A percentile compares a stretch with the other conserved stretches of the same genome.
Evolutionary conservation across 352 stramenopile genomes (phyloP).

Genomic region (Phytopythium boreale): DNA sequence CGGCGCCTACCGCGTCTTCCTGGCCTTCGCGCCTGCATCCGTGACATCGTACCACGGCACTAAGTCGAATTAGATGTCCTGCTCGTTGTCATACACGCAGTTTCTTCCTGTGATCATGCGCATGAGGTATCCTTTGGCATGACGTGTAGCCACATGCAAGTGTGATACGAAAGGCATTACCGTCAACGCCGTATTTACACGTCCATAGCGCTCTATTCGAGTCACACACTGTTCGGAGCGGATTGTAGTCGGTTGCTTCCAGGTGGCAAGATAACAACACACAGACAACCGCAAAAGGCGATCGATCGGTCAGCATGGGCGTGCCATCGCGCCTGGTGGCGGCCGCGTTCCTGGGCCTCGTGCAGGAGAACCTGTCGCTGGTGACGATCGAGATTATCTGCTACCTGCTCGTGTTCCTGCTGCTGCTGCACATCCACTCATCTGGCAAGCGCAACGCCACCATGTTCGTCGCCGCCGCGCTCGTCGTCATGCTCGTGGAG

Average conservation of each 20-base stretch:
- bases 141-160: background rate
- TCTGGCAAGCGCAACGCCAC: conserved; percentile 74
- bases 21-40: conserved; percentile 7
- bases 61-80: conserved; percentile 30
- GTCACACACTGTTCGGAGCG: background rate
- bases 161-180: background rate
- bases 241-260: background rate
- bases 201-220: background rate
- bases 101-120: background rate
- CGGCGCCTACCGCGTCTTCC: conserved; percentile 40
- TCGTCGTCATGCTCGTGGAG: conserved; percentile 57
- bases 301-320: conserved; percentile 15
- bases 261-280: background rate
- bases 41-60: conserved; percentile 7
- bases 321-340: conserved; percentile 51
- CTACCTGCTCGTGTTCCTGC: conserved; percentile 59
- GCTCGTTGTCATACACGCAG: background rate
- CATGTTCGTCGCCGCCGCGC: conserved; percentile 40
- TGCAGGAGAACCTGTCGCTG: conserved; percentile 80
- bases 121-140: background rate
- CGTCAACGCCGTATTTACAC: background rate
- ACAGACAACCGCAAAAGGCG: too few relatives aligned
- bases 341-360: conserved; percentile 58
- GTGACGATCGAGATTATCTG: conserved; percentile 54
- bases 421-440: conserved; percentile 74